A percentile compares a stretch with the other conserved stretches of the same genome.
Conservation (phyloP, 768 basidiomycete genomes). For the Paxillus ammoniavirescens region DNA sequence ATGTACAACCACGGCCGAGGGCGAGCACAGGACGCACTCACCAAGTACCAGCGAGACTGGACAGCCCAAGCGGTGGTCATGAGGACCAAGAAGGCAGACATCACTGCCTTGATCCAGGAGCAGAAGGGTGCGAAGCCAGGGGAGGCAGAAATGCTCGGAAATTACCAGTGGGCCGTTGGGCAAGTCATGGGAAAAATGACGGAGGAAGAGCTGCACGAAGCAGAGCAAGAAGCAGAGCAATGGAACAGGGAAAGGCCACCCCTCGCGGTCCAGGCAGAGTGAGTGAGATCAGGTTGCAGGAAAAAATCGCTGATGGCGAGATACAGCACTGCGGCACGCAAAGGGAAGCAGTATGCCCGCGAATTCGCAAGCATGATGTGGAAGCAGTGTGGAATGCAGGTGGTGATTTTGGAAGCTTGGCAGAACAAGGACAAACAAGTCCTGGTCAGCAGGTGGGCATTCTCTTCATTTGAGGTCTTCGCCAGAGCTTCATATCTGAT, state of each 20-base stretch:
- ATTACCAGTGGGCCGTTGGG: neutral
- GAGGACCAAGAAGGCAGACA: neutral
- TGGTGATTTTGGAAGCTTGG: neutral
- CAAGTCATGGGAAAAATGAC: neutral
- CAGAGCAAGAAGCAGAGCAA: neutral
- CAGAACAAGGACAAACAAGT: neutral
- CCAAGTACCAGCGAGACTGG: neutral
- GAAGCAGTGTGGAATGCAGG: slow-evolving; percentile 2
- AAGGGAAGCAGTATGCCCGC: neutral
- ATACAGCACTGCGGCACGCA: neutral
- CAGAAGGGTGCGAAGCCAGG: neutral
- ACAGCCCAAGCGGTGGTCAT: neutral
- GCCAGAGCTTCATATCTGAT: neutral
- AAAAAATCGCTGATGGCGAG: neutral
- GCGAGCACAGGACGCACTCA: neutral
- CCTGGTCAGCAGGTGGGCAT: neutral
- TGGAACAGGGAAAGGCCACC: slow-evolving; percentile 1
- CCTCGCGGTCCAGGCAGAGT: neutral
- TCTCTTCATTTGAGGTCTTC: too few species aligned
- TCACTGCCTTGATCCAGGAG: neutral
- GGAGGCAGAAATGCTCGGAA: neutral
- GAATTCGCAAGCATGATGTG: neutral
- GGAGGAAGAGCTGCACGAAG: neutral
- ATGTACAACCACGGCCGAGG: neutral
- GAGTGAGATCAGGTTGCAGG: neutral